A percentile compares a stretch with the other conserved stretches of the same genome.
Conservation (phyloP, 1,284 basidiomycete genomes). For the Anthracocystis panici-leucophaei region DNA sequence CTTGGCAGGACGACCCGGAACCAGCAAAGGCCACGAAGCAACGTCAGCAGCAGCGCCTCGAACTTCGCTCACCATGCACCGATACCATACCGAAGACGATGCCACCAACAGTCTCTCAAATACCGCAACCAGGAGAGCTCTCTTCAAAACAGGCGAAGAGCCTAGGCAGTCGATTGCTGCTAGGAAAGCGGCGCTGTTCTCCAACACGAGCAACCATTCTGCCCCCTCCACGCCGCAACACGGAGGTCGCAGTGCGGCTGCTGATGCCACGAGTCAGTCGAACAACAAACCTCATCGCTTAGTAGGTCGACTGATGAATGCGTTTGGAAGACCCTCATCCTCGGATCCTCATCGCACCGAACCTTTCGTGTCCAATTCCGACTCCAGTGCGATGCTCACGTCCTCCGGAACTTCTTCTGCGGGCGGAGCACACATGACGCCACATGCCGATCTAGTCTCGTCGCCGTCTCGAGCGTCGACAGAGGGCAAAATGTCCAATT, state of each 20-base stretch:
- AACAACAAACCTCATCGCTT: constrained; percentile 30
- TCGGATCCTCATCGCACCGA: constrained; percentile 22
- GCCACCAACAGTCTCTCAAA: constrained; percentile 9
- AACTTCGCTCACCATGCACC: constrained; percentile 32
- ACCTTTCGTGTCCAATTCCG: not conserved
- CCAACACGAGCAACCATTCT: constrained; percentile 22
- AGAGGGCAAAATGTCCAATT: constrained; percentile 13
- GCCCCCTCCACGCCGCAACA: constrained; percentile 27
- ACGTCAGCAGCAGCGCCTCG: constrained; percentile 10
- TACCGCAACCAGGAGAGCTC: constrained; percentile 10
- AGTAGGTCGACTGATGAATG: constrained; percentile 46
- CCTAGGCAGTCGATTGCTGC: constrained; percentile 37
- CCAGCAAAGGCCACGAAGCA: constrained; percentile 22
- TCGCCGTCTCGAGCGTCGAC: constrained; percentile 13
- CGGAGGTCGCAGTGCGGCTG: constrained; percentile 7
- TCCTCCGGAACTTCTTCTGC: constrained; percentile 1
- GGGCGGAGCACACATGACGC: not conserved
- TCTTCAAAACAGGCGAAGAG: constrained; percentile 39
- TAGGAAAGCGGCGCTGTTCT: constrained; percentile 40
- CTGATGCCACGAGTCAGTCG: not conserved
- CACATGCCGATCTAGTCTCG: not conserved
- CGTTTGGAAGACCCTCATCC: constrained; percentile 24
- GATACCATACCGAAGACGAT: constrained; percentile 39
- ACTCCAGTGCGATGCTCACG: not conserved
- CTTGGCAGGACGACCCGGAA: constrained; percentile 12